phyloP scores from a whole-genome alignment of 169 alveolate genomes.

The Plasmodium cynomolgi region DNA sequence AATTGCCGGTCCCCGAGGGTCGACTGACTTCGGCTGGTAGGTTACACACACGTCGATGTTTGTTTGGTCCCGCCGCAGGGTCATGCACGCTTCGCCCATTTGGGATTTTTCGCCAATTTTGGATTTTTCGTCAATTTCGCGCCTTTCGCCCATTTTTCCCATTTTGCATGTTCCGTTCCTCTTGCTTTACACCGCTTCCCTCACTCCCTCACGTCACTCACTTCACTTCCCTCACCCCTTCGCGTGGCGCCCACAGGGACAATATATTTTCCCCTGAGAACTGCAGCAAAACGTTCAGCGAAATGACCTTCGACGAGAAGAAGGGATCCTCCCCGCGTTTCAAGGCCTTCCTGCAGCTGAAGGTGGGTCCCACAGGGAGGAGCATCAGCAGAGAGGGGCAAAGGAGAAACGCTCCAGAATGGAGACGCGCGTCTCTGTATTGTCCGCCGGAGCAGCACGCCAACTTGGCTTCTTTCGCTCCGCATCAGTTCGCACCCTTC shows the following conservation, averaged over 20 bases:
- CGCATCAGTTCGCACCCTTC: background rate
- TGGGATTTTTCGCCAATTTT: too few relatives aligned
- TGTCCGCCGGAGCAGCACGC: background rate
- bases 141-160: background rate
- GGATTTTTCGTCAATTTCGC: too few relatives aligned
- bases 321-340: conserved; percentile 39
- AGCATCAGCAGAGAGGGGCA: background rate
- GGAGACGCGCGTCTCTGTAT: background rate
- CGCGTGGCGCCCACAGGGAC: conserved; percentile 33
- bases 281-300: conserved; percentile 26
- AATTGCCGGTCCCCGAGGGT: conserved; percentile 37
- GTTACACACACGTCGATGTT: background rate
- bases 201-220: background rate
- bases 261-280: conserved; percentile 39
- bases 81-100: background rate
- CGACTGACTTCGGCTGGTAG: conserved; percentile 45
- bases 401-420: background rate
- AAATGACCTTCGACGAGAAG: conserved; percentile 60
- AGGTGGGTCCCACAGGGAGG: conserved; percentile 10
- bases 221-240: background rate
- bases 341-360: conserved; percentile 52
- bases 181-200: background rate
- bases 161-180: background rate
- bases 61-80: background rate
- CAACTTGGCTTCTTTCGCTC: background rate